Evolutionary conservation across 257 asterid species (phyloP).

Genomic region (Gardenia jasminoides): DNA sequence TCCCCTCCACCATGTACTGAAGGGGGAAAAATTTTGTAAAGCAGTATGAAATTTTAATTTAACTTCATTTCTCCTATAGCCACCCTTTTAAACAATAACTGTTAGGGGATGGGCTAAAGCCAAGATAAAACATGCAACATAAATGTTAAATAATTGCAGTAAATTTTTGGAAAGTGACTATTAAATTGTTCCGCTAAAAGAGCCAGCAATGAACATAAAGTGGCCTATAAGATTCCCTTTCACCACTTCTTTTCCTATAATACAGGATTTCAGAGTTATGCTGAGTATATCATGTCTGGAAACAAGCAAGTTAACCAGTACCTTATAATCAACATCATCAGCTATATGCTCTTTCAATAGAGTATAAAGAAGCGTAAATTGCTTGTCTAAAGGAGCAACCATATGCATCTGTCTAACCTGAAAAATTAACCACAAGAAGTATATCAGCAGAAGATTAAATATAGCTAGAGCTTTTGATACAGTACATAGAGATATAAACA

Average conservation of each 20-base stretch:
- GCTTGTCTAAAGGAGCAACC: conserved; percentile 78
- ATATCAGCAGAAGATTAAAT: conserved; percentile 12
- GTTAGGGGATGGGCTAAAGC: not conserved
- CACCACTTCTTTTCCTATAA: not conserved
- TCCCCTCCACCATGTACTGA: not conserved
- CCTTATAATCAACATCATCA: conserved; percentile 87
- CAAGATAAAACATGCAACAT: not conserved
- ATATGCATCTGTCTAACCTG: conserved; percentile 89
- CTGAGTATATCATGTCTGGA: not conserved
- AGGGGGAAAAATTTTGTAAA: not conserved
- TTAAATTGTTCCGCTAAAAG: not conserved
- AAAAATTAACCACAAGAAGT: not conserved
- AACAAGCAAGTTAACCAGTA: conserved; percentile 14
- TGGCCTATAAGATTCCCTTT: not conserved
- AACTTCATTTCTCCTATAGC: not conserved
- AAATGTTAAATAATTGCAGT: not conserved
- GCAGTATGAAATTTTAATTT: not conserved
- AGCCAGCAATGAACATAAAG: not conserved
- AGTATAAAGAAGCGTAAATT: conserved; percentile 69
- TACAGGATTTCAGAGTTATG: not conserved
- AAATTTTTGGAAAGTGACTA: not conserved
- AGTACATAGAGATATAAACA: not conserved
- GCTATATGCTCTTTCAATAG: conserved; percentile 76
- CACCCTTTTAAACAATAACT: not conserved
- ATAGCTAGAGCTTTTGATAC: not conserved